Percentiles rank a stretch among this genome's conserved stretches.
These are phyloP conservation scores for Neurospora crassa DNA, from an alignment of 2,329 filamentous ascomycete genomes.

Conservation along the genomic window DNA sequence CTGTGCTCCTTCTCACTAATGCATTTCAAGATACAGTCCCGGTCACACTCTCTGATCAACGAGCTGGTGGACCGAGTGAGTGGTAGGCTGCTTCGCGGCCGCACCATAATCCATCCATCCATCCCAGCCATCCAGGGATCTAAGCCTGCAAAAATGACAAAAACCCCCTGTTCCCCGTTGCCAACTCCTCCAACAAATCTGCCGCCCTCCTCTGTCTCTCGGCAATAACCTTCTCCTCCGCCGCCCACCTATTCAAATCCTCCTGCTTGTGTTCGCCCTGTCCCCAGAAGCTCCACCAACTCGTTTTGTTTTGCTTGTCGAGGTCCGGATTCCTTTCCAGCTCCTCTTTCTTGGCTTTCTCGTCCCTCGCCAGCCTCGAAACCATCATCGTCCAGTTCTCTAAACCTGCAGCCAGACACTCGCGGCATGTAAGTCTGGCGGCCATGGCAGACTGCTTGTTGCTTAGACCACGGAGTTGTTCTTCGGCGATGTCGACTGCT, in stretches of 20 bases:
- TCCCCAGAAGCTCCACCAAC: slow-evolving; percentile 34
- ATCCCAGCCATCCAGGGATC: neutral
- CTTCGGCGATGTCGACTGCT: slow-evolving; percentile 71
- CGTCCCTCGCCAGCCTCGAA: slow-evolving; percentile 46
- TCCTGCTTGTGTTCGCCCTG: slow-evolving; percentile 22
- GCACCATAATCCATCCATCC: neutral
- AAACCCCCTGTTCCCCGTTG: slow-evolving; percentile 23
- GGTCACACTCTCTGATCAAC: neutral
- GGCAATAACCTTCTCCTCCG: slow-evolving; percentile 43
- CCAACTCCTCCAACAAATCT: slow-evolving; percentile 42
- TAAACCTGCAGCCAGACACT: slow-evolving; percentile 69
- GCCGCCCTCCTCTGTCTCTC: slow-evolving; percentile 41
- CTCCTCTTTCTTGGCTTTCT: slow-evolving; percentile 28
- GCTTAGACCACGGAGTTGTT: slow-evolving; percentile 44
- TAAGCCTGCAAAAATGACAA: slow-evolving; percentile 11
- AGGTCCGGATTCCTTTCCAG: neutral
- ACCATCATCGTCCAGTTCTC: slow-evolving; percentile 82
- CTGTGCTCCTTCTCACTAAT: neutral
- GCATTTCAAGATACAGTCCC: neutral
- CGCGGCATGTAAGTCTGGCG: slow-evolving; percentile 54
- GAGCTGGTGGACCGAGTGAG: neutral
- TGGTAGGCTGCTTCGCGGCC: neutral
- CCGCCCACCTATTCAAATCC: slow-evolving; percentile 40
- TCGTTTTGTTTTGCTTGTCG: neutral
- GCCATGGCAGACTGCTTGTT: slow-evolving; percentile 21